Percentiles rank a stretch among this genome's conserved stretches.
These are phyloP conservation scores for Xylaria sp. DNA, from an alignment of 2,329 filamentous ascomycete genomes.

Conservation along the genomic window DNA sequence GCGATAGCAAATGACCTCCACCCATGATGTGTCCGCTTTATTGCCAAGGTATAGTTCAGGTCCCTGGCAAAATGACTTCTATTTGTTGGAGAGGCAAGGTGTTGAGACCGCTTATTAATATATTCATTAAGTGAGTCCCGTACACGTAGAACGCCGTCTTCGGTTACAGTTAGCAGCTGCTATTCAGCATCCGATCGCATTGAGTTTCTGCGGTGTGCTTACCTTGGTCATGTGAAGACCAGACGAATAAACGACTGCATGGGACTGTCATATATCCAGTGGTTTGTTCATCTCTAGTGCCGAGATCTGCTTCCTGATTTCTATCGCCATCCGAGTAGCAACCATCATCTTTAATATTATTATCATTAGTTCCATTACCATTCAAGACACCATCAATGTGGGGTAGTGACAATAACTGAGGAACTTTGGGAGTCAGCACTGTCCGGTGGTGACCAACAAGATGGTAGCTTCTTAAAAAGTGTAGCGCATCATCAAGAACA, in stretches of 20 bases:
- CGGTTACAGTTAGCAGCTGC: slow-evolving; percentile 2
- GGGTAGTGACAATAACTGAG: background rate
- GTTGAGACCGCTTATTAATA: slow-evolving; percentile 1
- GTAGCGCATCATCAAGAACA: slow-evolving; percentile 33
- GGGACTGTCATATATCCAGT: background rate
- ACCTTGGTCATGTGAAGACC: slow-evolving; percentile 36
- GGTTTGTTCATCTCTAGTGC: background rate
- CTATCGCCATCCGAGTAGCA: background rate
- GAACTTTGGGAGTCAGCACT: background rate
- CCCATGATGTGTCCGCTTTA: slow-evolving; percentile 32
- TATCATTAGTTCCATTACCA: background rate
- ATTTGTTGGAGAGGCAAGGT: background rate
- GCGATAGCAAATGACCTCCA: slow-evolving; percentile 27
- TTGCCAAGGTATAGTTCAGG: slow-evolving; percentile 30
- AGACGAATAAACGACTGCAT: slow-evolving; percentile 26
- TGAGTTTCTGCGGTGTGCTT: background rate
- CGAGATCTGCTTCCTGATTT: background rate
- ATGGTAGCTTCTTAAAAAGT: slow-evolving; percentile 29
- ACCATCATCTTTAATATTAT: background rate
- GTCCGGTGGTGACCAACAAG: slow-evolving; percentile 25
- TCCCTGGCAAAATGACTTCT: slow-evolving; percentile 15
- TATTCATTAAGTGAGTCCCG: slow-evolving; percentile 20
- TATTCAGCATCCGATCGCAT: background rate
- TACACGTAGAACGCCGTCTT: slow-evolving; percentile 29
- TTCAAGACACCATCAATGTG: slow-evolving; percentile 17